phyloP scores from a whole-genome alignment of 1,139 yeast genomes.

The Candida albicans region DNA sequence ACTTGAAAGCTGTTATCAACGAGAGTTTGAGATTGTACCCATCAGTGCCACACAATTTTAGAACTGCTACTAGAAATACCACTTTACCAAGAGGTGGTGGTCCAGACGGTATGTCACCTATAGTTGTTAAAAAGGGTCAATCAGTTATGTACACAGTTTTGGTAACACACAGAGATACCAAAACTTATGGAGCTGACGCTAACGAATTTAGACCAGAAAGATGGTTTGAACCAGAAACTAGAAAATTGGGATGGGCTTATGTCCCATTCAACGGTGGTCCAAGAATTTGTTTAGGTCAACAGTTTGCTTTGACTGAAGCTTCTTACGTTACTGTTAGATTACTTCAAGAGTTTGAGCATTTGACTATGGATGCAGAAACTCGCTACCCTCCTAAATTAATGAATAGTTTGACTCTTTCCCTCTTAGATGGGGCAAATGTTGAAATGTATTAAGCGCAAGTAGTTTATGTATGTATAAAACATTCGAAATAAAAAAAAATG shows the following conservation, averaged over 20 bases:
- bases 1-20: constrained; percentile 48
- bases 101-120: constrained; percentile 40
- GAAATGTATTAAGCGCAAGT: constrained; percentile 7
- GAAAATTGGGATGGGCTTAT: constrained; percentile 43
- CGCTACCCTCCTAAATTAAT: constrained; percentile 32
- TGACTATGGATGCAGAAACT: constrained; percentile 15
- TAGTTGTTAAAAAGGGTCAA: constrained; percentile 46
- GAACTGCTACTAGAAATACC: constrained; percentile 40
- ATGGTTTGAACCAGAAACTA: constrained; percentile 33
- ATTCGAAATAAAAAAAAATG: background rate
- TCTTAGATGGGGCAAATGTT: constrained; percentile 23
- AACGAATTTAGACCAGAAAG: constrained; percentile 48
- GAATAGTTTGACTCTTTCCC: constrained; percentile 32
- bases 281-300: constrained; percentile 46
- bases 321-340: constrained; percentile 29
- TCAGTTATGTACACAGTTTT: constrained; percentile 38
- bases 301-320: constrained; percentile 48
- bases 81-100: constrained; percentile 58
- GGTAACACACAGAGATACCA: constrained; percentile 40
- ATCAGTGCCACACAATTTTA: constrained; percentile 49
- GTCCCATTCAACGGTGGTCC: constrained; percentile 49
- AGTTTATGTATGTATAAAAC: background rate
- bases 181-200: constrained; percentile 49
- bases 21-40: constrained; percentile 55
- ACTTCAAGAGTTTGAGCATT: constrained; percentile 37